Conservation (phyloP, 768 basidiomycete genomes). For the Rubroboletus satanas region DNA sequence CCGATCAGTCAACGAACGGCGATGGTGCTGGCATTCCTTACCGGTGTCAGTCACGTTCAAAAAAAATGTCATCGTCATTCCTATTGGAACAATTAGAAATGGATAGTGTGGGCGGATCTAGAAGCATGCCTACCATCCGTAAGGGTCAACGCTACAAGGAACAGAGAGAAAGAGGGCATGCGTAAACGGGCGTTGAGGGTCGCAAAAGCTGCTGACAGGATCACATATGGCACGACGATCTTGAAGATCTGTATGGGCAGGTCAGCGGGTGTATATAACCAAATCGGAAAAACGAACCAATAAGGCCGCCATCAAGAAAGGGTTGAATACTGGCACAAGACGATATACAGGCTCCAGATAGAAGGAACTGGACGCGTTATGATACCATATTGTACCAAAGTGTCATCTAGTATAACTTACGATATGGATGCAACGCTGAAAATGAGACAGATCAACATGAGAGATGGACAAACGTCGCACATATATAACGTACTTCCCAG, state of each 20-base stretch:
- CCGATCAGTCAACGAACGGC: constrained; percentile 2
- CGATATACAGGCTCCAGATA: constrained; percentile 88
- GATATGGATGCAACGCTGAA: constrained; percentile 79
- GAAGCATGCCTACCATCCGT: constrained; percentile 8
- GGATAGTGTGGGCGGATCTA: neutral
- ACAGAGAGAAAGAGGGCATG: constrained; percentile 76
- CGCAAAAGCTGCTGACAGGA: constrained; percentile 66
- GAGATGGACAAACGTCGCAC: neutral
- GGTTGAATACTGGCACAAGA: constrained; percentile 79
- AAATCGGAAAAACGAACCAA: constrained; percentile 41
- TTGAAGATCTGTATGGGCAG: constrained; percentile 60
- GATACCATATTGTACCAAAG: neutral
- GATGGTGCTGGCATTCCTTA: constrained; percentile 25
- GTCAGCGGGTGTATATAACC: constrained; percentile 1
- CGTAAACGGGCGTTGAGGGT: constrained; percentile 62
- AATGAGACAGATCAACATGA: neutral
- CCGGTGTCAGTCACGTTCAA: constrained; percentile 79
- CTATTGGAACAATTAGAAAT: constrained; percentile 32
- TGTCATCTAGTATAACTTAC: constrained; percentile 36
- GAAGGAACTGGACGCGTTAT: constrained; percentile 51
- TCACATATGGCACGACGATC: constrained; percentile 75
- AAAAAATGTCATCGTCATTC: constrained; percentile 83
- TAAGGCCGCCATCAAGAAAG: constrained; percentile 75
- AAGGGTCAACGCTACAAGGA: constrained; percentile 70
- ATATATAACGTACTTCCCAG: constrained; percentile 60